phyloP scores from a whole-genome alignment of 202 grass and related monocot species.

The Brachypodium distachyon region DNA sequence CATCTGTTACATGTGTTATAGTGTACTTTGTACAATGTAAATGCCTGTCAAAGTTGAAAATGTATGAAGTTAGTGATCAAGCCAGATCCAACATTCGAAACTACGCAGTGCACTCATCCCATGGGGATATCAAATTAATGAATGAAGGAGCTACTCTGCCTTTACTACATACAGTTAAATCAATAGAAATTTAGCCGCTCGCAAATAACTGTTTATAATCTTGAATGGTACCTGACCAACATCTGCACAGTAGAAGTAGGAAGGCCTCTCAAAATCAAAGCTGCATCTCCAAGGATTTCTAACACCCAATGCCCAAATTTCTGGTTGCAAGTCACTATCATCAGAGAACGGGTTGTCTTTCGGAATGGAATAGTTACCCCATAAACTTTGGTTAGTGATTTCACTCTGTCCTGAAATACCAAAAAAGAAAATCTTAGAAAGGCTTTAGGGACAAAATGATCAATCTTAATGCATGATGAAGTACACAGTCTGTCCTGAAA shows the following conservation, averaged over 20 bases:
- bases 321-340: conserved; percentile 40
- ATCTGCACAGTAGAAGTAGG: conserved; percentile 43
- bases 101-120: background rate
- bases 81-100: background rate
- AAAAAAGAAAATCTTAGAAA: background rate
- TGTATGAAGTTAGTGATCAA: background rate
- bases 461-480: background rate
- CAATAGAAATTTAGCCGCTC: background rate
- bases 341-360: conserved; percentile 76
- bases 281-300: conserved; percentile 48
- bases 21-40: background rate
- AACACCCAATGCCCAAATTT: conserved; percentile 46
- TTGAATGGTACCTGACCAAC: conserved; percentile 21
- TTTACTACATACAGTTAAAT: background rate
- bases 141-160: background rate
- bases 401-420: background rate
- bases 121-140: background rate
- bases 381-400: conserved; percentile 38
- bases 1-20: background rate
- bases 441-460: background rate
- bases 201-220: background rate
- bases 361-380: conserved; percentile 85
- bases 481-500: too few relatives aligned
- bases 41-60: background rate
- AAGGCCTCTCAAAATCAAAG: conserved; percentile 29